Conservation (phyloP, 2,329 filamentous ascomycete genomes). For the Fusarium oxysporum region DNA sequence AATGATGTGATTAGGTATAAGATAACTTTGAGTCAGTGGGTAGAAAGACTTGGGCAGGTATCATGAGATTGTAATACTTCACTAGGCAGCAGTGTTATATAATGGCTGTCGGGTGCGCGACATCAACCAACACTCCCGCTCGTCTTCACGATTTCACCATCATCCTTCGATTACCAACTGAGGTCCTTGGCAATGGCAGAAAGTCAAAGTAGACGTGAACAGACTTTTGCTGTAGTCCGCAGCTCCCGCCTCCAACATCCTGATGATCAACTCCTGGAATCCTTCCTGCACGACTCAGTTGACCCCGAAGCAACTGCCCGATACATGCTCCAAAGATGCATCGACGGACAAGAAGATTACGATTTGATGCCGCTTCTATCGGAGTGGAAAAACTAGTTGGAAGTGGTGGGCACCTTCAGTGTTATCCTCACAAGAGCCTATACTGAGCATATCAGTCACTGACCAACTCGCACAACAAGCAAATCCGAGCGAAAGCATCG, state of each 20-base stretch:
- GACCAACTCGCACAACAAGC: too few species aligned
- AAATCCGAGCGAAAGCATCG: rapidly evolving
- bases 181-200: rapidly evolving
- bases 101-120: rapidly evolving
- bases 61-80: not conserved
- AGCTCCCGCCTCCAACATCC: not conserved
- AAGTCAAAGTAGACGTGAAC: rapidly evolving
- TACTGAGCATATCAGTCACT: not conserved
- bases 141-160: rapidly evolving
- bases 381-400: not conserved
- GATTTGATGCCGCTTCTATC: not conserved
- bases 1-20: not conserved
- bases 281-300: not conserved
- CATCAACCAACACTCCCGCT: not conserved
- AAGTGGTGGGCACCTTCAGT: not conserved
- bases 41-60: not conserved
- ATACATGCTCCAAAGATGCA: not conserved
- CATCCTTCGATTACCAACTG: rapidly evolving
- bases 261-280: not conserved
- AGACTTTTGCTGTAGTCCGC: rapidly evolving
- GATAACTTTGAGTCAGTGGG: not conserved
- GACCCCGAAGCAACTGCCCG: not conserved
- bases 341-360: not conserved
- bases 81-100: not conserved
- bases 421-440: rapidly evolving